Percentiles rank a stretch among this genome's conserved stretches.
These are phyloP conservation scores for Talaromyces sp. DNA, from an alignment of 2,329 filamentous ascomycete species.

Conservation along the genomic window DNA sequence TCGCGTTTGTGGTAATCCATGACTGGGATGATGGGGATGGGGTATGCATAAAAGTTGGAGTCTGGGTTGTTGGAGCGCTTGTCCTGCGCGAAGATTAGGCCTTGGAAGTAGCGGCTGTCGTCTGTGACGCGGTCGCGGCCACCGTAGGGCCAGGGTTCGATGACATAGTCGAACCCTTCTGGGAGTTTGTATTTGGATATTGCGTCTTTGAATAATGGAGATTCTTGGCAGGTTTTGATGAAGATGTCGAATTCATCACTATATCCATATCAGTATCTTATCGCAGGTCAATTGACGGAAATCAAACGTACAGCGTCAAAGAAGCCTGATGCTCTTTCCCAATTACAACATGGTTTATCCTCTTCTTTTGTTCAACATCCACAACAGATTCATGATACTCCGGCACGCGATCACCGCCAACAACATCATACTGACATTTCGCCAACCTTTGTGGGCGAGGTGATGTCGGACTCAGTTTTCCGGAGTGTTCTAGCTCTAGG, in stretches of 20 bases:
- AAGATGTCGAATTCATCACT: slow-evolving; percentile 50
- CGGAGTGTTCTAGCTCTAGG: slow-evolving; percentile 50
- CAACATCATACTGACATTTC: slow-evolving; percentile 57
- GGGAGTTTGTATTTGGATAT: slow-evolving; percentile 54
- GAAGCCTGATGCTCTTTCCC: slow-evolving; percentile 50
- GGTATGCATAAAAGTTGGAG: slow-evolving; percentile 63
- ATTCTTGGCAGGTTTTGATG: slow-evolving; percentile 52
- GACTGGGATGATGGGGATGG: slow-evolving; percentile 52
- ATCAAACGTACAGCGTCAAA: slow-evolving; percentile 44
- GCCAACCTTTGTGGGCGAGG: slow-evolving; percentile 52
- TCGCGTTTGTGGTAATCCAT: slow-evolving; percentile 58
- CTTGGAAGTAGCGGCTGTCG: slow-evolving; percentile 53
- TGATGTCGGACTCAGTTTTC: slow-evolving; percentile 40
- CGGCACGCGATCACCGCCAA: slow-evolving; percentile 52
- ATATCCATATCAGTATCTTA: neutral
- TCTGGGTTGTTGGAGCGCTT: slow-evolving; percentile 48
- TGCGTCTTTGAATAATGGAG: slow-evolving; percentile 53
- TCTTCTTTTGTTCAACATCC: slow-evolving; percentile 45
- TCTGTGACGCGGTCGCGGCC: slow-evolving; percentile 51
- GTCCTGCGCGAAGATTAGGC: slow-evolving; percentile 52
- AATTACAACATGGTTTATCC: slow-evolving; percentile 48
- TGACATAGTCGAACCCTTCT: slow-evolving; percentile 55
- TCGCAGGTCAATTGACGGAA: neutral
- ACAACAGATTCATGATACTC: slow-evolving; percentile 57
- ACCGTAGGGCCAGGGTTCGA: slow-evolving; percentile 60